A percentile compares a stretch with the other conserved stretches of the same genome.
Evolutionary conservation across 73 alveolate species (phyloP).

Genomic region (Blepharisma stoltei): DNA sequence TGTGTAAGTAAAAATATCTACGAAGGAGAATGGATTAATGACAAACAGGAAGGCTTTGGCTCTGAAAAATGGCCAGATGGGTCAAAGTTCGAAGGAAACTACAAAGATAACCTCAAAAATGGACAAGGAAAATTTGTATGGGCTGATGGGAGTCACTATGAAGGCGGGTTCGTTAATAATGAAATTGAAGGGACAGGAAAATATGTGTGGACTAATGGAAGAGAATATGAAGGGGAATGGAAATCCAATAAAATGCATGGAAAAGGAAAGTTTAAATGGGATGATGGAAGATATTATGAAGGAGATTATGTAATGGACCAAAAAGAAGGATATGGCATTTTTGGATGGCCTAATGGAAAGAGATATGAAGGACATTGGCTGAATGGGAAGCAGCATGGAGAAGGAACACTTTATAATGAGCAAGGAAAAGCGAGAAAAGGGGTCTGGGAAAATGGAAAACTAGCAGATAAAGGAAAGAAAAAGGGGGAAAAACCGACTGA

Average conservation of each 20-base stretch:
- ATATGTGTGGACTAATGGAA: constrained; percentile 69
- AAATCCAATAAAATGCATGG: constrained; percentile 76
- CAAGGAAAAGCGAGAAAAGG: constrained; percentile 47
- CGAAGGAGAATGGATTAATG: constrained; percentile 76
- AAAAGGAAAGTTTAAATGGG: constrained; percentile 58
- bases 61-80: constrained; percentile 79
- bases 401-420: constrained; percentile 36
- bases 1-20: constrained; percentile 57
- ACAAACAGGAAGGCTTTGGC: constrained; percentile 77
- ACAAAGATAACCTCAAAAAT: constrained; percentile 66
- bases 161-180: constrained; percentile 66
- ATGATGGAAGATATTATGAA: constrained; percentile 66
- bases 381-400: constrained; percentile 63
- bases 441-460: constrained; percentile 50
- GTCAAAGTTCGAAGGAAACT: constrained; percentile 70
- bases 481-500: too few relatives aligned
- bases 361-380: constrained; percentile 58
- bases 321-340: constrained; percentile 69
- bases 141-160: constrained; percentile 67
- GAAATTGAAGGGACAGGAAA: constrained; percentile 58
- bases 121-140: constrained; percentile 70
- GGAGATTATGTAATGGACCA: constrained; percentile 65
- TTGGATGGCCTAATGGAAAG: constrained; percentile 72
- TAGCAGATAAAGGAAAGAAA: too few relatives aligned
- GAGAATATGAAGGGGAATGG: constrained; percentile 66